A percentile compares a stretch with the other conserved stretches of the same genome.
Conservation (phyloP, 2,329 filamentous ascomycete genomes). For the Botrytis medusae region DNA sequence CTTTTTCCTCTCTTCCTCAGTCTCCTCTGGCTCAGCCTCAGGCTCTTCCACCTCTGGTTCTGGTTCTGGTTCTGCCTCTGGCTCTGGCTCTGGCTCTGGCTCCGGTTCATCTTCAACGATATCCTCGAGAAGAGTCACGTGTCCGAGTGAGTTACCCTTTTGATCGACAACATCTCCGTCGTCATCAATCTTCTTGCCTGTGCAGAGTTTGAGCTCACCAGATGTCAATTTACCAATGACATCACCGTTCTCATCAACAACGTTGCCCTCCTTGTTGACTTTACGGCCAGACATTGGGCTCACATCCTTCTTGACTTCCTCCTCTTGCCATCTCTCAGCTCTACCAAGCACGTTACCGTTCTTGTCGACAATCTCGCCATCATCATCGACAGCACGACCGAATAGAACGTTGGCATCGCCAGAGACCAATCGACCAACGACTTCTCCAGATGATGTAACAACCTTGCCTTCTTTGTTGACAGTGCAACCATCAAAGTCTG, state of each 20-base stretch:
- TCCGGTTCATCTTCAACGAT: slow-evolving; percentile 45
- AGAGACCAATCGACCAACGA: slow-evolving; percentile 69
- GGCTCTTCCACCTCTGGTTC: slow-evolving; percentile 41
- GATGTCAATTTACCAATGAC: slow-evolving; percentile 66
- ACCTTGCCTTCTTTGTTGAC: slow-evolving; percentile 70
- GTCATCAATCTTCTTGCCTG: slow-evolving; percentile 68
- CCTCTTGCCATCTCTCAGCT: slow-evolving; percentile 59
- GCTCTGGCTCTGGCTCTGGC: slow-evolving; percentile 44
- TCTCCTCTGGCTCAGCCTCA: slow-evolving; percentile 49
- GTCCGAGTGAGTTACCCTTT: slow-evolving; percentile 65
- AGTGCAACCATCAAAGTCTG: slow-evolving; percentile 62
- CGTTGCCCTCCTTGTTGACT: slow-evolving; percentile 60
- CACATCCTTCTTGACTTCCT: slow-evolving; percentile 52
- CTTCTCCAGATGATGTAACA: slow-evolving; percentile 63
- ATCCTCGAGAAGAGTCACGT: slow-evolving; percentile 65
- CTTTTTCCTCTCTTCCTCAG: slow-evolving; percentile 58
- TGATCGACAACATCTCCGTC: slow-evolving; percentile 71
- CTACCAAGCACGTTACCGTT: slow-evolving; percentile 62
- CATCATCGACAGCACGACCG: slow-evolving; percentile 74
- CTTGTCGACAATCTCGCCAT: slow-evolving; percentile 78
- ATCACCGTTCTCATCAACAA: slow-evolving; percentile 58
- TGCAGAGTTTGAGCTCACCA: slow-evolving; percentile 63
- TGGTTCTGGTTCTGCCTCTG: slow-evolving; percentile 40
- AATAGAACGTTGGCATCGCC: slow-evolving; percentile 72
- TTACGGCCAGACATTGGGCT: slow-evolving; percentile 54